Evolutionary conservation across 805 yeast genomes (phyloP).

Genomic region (Starmerella apicola): DNA sequence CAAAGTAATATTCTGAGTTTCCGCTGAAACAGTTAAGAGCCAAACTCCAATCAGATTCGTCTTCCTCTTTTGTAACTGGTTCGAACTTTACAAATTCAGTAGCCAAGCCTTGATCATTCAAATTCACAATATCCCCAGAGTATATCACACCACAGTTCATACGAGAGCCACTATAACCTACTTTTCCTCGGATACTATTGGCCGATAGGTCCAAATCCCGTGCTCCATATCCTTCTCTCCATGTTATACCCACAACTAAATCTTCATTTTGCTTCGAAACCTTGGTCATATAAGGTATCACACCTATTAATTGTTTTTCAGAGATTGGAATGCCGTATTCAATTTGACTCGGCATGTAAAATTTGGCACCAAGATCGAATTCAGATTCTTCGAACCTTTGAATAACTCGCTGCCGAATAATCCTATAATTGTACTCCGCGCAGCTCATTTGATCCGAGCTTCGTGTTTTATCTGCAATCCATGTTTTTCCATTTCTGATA

Average conservation of each 20-base stretch:
- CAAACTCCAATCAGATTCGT: too few species aligned
- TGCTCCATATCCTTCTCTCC: not conserved
- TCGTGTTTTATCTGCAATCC: not conserved
- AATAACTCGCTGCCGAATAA: too few species aligned
- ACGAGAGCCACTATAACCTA: not conserved
- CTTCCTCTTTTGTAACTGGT: too few species aligned
- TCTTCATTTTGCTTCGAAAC: not conserved
- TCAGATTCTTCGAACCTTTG: too few species aligned
- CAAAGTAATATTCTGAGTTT: not conserved
- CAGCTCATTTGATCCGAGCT: not conserved
- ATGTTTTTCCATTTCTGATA: slow-evolving; percentile 2
- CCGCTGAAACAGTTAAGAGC: not conserved
- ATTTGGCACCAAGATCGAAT: too few species aligned
- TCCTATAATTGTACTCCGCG: too few species aligned
- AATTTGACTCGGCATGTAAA: slow-evolving; percentile 1
- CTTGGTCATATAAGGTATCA: slow-evolving; percentile 1
- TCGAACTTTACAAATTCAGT: too few species aligned
- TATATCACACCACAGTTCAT: not conserved
- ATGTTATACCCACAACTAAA: not conserved
- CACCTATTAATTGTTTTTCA: slow-evolving; percentile 3
- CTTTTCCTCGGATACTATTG: not conserved
- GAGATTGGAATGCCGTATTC: slow-evolving; percentile 4
- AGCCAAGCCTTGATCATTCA: not conserved
- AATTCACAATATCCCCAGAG: not conserved
- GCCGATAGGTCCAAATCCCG: not conserved